Percentiles rank a stretch among this genome's conserved stretches.
These are phyloP conservation scores for Sphagnurus paluster DNA, from an alignment of 1,284 basidiomycete genomes.

Conservation along the genomic window DNA sequence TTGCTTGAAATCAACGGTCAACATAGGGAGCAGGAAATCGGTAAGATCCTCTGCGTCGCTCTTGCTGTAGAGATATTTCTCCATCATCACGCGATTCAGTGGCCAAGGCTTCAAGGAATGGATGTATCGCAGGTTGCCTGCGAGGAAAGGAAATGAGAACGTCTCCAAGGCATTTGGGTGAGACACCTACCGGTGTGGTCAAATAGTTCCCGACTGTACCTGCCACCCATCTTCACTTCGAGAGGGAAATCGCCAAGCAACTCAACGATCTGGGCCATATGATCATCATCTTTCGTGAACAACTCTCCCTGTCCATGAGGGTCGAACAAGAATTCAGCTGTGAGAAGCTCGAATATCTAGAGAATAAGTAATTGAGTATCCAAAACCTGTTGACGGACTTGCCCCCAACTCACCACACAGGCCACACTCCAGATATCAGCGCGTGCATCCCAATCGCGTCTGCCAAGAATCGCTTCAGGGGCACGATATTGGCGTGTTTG, in stretches of 20 bases:
- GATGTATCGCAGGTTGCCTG: slow-evolving; percentile 95
- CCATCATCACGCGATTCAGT: slow-evolving; percentile 84
- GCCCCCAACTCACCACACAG: slow-evolving; percentile 58
- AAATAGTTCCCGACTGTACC: slow-evolving; percentile 95
- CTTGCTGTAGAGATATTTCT: slow-evolving; percentile 90
- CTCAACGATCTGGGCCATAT: slow-evolving; percentile 98
- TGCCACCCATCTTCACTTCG: slow-evolving; percentile 85
- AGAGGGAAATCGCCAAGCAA: slow-evolving; percentile 90
- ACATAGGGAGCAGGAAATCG: slow-evolving; percentile 81
- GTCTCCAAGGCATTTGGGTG: background rate
- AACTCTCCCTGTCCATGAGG: slow-evolving; percentile 81
- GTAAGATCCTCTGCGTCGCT: slow-evolving; percentile 60
- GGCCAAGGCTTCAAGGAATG: slow-evolving; percentile 95
- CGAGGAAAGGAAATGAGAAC: background rate
- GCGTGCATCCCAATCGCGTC: slow-evolving; percentile 81
- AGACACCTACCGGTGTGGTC: slow-evolving; percentile 77
- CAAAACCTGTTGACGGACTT: background rate
- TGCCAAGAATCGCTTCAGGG: slow-evolving; percentile 88
- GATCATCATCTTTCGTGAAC: slow-evolving; percentile 96
- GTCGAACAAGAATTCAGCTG: slow-evolving; percentile 87
- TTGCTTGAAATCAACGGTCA: slow-evolving; percentile 67
- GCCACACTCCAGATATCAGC: slow-evolving; percentile 91
- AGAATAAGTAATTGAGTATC: slow-evolving; percentile 2
- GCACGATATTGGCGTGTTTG: slow-evolving; percentile 92
- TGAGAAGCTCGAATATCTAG: slow-evolving; percentile 78